phyloP scores from a whole-genome alignment of 2,329 filamentous ascomycete genomes.

The Verticillium nubilum region DNA sequence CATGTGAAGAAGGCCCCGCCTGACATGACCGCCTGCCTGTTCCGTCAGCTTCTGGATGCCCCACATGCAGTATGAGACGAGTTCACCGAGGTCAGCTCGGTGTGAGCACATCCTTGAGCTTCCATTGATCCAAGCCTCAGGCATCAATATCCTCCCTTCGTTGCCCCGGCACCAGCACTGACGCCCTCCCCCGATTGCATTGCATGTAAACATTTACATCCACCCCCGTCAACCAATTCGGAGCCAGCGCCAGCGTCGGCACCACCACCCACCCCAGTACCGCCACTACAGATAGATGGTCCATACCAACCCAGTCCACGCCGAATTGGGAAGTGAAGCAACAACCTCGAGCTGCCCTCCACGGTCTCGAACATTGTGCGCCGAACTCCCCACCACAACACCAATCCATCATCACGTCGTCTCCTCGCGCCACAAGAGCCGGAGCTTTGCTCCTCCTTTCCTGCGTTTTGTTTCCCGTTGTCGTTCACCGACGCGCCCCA shows the following conservation, averaged over 20 bases:
- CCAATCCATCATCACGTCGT: constrained; percentile 17
- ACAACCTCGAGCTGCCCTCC: constrained; percentile 5
- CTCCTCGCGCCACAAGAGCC: constrained; percentile 19
- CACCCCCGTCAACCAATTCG: background rate
- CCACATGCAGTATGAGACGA: background rate
- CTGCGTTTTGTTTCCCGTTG: constrained; percentile 13
- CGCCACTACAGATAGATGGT: background rate
- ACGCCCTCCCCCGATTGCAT: background rate
- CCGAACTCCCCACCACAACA: background rate
- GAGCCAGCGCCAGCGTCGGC: background rate
- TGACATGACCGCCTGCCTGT: background rate
- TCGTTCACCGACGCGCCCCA: constrained; percentile 9
- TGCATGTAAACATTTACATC: background rate
- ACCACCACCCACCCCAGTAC: background rate
- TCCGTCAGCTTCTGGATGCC: background rate
- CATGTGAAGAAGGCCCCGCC: background rate
- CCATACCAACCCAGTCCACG: constrained; percentile 1
- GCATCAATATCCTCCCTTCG: background rate
- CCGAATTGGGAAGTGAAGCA: constrained; percentile 11
- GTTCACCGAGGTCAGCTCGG: background rate
- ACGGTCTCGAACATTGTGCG: constrained; percentile 1
- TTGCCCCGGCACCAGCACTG: background rate
- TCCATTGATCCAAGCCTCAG: too few species aligned
- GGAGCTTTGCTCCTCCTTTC: constrained; percentile 33
- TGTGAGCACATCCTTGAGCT: background rate